A percentile compares a stretch with the other conserved stretches of the same genome.
Conservation (phyloP, 345 rosid species). For the Hibiscus mutabilis region DNA sequence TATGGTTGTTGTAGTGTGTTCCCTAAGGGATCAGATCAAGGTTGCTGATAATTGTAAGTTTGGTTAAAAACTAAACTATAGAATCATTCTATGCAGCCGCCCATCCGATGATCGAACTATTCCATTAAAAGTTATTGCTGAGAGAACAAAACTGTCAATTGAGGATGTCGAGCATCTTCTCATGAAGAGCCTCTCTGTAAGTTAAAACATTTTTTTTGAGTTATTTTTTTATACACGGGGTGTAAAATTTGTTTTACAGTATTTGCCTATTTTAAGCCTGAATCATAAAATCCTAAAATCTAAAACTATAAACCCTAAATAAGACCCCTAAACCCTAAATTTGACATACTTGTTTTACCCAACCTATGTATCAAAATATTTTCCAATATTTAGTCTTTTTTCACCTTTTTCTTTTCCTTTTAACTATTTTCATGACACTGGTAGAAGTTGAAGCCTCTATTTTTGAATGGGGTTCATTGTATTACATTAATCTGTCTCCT, state of each 20-base stretch:
- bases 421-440: background rate
- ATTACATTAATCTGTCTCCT: background rate
- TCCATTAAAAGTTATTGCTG: background rate
- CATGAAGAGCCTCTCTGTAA: background rate
- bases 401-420: background rate
- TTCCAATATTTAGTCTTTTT: background rate
- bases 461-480: background rate
- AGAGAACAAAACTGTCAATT: background rate
- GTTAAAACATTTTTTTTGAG: background rate
- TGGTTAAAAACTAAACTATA: background rate
- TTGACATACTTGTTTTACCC: too few relatives aligned
- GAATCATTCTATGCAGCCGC: background rate
- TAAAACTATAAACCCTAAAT: too few relatives aligned
- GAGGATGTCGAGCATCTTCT: background rate
- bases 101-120: background rate
- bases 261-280: background rate
- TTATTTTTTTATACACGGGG: background rate
- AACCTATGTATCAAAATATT: too few relatives aligned
- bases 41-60: background rate
- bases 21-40: background rate
- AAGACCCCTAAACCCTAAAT: too few relatives aligned
- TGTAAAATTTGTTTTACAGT: background rate
- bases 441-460: background rate
- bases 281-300: too few relatives aligned
- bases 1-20: background rate